Percentiles rank a stretch among this genome's conserved stretches.
Conservation (phyloP, 176 grass and related monocot genomes). For the Stipa capillata region DNA sequence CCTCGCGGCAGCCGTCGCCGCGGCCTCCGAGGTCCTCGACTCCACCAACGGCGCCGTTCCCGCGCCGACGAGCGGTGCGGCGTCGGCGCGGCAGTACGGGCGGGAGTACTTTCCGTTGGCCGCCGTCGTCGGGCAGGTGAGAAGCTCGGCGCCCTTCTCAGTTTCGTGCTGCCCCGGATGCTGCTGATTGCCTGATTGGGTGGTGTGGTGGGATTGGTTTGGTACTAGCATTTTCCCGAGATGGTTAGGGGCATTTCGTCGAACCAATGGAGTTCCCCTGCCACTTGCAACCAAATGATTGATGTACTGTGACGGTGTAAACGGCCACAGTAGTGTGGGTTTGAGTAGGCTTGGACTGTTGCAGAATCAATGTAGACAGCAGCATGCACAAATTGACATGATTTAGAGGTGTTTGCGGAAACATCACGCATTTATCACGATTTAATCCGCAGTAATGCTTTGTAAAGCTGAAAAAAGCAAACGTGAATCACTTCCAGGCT, state of each 20-base stretch:
- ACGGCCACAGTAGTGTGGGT: background rate
- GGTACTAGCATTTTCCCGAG: background rate
- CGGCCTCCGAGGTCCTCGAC: slow-evolving; percentile 42
- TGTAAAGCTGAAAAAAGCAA: background rate
- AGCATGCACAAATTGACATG: background rate
- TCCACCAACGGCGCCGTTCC: slow-evolving; percentile 61
- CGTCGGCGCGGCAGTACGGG: slow-evolving; percentile 33
- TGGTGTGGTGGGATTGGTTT: background rate
- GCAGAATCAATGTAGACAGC: background rate
- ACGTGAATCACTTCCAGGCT: background rate
- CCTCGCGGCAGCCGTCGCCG: slow-evolving; percentile 39
- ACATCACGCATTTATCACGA: background rate
- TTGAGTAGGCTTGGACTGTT: background rate
- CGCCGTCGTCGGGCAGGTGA: slow-evolving; percentile 86
- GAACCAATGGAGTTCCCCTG: background rate
- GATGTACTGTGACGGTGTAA: background rate
- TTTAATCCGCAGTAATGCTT: background rate
- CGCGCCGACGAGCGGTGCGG: background rate
- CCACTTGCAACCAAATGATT: background rate
- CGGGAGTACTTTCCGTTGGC: slow-evolving; percentile 90
- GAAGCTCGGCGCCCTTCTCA: background rate
- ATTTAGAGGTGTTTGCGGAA: background rate
- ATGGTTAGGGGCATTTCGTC: background rate
- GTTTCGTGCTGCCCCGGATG: background rate
- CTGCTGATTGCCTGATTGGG: background rate